These are phyloP conservation scores for Podospora pseudopauciseta DNA, from an alignment of 495 filamentous ascomycete genomes.

Conservation along the genomic window DNA sequence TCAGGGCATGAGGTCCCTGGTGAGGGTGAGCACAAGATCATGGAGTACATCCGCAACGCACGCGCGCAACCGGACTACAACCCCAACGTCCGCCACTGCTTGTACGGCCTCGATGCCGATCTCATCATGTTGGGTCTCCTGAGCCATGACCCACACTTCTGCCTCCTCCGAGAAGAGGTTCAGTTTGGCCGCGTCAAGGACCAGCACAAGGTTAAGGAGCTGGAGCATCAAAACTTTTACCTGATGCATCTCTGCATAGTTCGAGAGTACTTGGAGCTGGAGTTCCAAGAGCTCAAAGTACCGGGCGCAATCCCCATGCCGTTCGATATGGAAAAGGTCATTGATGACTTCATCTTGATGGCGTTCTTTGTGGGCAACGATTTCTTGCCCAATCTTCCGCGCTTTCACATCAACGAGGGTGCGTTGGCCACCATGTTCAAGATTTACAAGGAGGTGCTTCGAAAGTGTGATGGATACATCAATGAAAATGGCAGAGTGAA, in stretches of 20 bases:
- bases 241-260: slow-evolving; percentile 96
- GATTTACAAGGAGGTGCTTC: slow-evolving; percentile 87
- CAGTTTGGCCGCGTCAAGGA: slow-evolving; percentile 80
- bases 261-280: slow-evolving; percentile 91
- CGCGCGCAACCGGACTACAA: slow-evolving; percentile 93
- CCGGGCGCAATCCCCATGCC: slow-evolving; percentile 69
- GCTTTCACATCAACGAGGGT: slow-evolving; percentile 97
- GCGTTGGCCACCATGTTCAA: slow-evolving; percentile 95
- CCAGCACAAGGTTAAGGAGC: slow-evolving; percentile 83
- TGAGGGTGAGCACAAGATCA: slow-evolving; percentile 99
- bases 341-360: slow-evolving; percentile 99
- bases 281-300: slow-evolving; percentile 89
- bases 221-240: slow-evolving; percentile 99
- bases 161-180: slow-evolving; percentile 93
- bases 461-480: slow-evolving; percentile 88
- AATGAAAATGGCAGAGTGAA: slow-evolving; percentile 94
- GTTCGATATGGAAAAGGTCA: slow-evolving; percentile 93
- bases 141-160: slow-evolving; percentile 98
- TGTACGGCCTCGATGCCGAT: slow-evolving; percentile 97
- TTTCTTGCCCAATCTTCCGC: slow-evolving; percentile 94
- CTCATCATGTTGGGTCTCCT: slow-evolving; percentile 97
- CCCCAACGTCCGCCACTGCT: slow-evolving; percentile 92
- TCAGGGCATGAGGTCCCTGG: slow-evolving; percentile 99
- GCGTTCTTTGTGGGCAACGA: slow-evolving; percentile 99
- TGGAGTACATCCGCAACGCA: slow-evolving; percentile 97